Percentiles rank a stretch among this genome's conserved stretches.
Evolutionary conservation across 169 alveolate genomes (phyloP).

Genomic region (Perkinsus olseni): DNA sequence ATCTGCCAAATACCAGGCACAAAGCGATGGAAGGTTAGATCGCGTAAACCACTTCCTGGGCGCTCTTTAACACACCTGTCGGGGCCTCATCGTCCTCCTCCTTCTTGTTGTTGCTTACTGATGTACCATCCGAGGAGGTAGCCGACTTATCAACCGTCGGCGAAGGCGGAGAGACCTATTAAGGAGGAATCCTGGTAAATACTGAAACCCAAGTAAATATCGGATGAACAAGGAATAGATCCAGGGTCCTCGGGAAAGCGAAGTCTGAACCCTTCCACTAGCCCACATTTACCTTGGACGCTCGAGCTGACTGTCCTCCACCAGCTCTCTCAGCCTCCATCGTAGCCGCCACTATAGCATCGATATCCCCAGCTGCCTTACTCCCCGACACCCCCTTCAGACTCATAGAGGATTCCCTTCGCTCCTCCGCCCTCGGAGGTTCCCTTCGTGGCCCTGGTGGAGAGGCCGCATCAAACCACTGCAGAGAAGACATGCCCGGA

Average conservation of each 20-base stretch:
- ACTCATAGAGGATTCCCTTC: not conserved
- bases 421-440: not conserved
- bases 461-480: not conserved
- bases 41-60: too few relatives aligned
- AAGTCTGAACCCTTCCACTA: not conserved
- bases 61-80: too few relatives aligned
- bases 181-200: too few relatives aligned
- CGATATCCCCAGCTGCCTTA: not conserved
- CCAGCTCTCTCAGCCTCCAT: not conserved
- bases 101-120: not conserved
- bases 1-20: too few relatives aligned
- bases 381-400: not conserved
- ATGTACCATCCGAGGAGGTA: not conserved
- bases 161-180: not conserved
- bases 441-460: not conserved
- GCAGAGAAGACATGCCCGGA: not conserved
- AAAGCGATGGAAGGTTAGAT: too few relatives aligned
- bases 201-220: too few relatives aligned
- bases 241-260: not conserved
- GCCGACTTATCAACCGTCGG: not conserved
- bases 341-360: not conserved
- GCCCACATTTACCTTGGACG: not conserved
- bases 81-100: too few relatives aligned
- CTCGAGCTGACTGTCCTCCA: not conserved
- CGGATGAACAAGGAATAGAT: not conserved